Evolutionary conservation across 306 rosid species (phyloP).

Genomic region (Casuarina glauca): DNA sequence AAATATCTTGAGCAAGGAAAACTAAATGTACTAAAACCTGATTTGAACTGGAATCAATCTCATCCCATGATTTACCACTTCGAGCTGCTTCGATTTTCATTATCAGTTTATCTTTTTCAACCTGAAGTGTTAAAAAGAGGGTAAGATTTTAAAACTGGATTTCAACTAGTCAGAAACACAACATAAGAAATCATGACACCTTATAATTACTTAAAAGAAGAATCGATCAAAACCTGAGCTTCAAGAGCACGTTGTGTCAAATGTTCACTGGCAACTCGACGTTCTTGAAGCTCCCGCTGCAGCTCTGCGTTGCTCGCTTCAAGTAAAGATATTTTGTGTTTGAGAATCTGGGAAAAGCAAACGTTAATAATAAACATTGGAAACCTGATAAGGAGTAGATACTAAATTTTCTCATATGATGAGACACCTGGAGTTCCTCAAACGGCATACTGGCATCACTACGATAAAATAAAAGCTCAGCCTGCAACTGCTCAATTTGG

Average conservation of each 20-base stretch:
- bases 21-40: constrained; percentile 50
- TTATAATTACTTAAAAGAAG: background rate
- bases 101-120: constrained; percentile 76
- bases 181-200: background rate
- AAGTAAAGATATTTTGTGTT: constrained; percentile 84
- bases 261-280: constrained; percentile 43
- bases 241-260: constrained; percentile 49
- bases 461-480: constrained; percentile 76
- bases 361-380: constrained; percentile 24
- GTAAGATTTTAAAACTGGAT: constrained; percentile 13
- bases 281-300: constrained; percentile 60
- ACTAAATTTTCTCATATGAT: constrained; percentile 1
- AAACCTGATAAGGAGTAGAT: constrained; percentile 13
- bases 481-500: constrained; percentile 88
- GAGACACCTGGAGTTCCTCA: constrained; percentile 83
- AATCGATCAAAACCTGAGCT: constrained; percentile 43
- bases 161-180: background rate
- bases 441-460: constrained; percentile 71
- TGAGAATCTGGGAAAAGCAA: constrained; percentile 61
- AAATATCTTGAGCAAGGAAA: constrained; percentile 12
- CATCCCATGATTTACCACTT: constrained; percentile 92
- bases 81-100: constrained; percentile 75
- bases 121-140: constrained; percentile 45
- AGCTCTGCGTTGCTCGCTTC: constrained; percentile 85
- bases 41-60: constrained; percentile 64